These are phyloP conservation scores for Diplodia corticola DNA, from an alignment of 2,329 filamentous ascomycete species.

Conservation along the genomic window DNA sequence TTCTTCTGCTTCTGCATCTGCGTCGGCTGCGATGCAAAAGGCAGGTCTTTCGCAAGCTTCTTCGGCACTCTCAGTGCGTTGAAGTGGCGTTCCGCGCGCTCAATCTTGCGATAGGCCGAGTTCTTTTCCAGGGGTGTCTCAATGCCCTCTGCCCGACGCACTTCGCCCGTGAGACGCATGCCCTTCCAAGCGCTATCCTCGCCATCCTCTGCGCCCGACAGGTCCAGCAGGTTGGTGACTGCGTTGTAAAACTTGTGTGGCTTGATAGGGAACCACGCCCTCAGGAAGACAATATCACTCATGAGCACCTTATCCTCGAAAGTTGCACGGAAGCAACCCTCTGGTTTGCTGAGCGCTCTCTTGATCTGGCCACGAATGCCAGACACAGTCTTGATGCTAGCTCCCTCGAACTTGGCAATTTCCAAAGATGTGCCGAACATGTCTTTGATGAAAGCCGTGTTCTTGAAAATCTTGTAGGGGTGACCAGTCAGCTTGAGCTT, in stretches of 20 bases:
- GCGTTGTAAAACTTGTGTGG: slow-evolving; percentile 97
- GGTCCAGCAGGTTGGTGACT: slow-evolving; percentile 83
- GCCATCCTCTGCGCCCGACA: slow-evolving; percentile 34
- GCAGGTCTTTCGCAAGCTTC: slow-evolving; percentile 77
- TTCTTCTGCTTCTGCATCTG: slow-evolving; percentile 77
- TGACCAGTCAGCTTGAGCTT: slow-evolving; percentile 95
- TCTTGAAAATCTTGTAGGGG: slow-evolving; percentile 98
- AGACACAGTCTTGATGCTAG: slow-evolving; percentile 91
- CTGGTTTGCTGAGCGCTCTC: slow-evolving; percentile 85
- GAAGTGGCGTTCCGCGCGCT: slow-evolving; percentile 52
- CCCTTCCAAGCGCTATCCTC: slow-evolving; percentile 66
- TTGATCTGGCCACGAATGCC: slow-evolving; percentile 97
- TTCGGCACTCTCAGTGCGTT: slow-evolving; percentile 71
- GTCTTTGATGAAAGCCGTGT: slow-evolving; percentile 97
- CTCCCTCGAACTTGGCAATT: slow-evolving; percentile 97
- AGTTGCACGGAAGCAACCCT: slow-evolving; percentile 93
- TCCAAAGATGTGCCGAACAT: slow-evolving; percentile 95
- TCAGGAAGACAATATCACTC: slow-evolving; percentile 92
- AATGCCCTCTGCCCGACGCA: slow-evolving; percentile 74
- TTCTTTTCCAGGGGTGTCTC: slow-evolving; percentile 79
- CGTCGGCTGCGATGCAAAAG: slow-evolving; percentile 89
- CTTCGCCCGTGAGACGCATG: slow-evolving; percentile 92
- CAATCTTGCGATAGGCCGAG: slow-evolving; percentile 73
- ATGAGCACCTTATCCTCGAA: slow-evolving; percentile 99
- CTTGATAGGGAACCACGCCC: slow-evolving; percentile 95